Base-by-base conservation (phyloP, 2,329 filamentous ascomycete genomes). In the Reticulascus tulasneorum region DNA sequence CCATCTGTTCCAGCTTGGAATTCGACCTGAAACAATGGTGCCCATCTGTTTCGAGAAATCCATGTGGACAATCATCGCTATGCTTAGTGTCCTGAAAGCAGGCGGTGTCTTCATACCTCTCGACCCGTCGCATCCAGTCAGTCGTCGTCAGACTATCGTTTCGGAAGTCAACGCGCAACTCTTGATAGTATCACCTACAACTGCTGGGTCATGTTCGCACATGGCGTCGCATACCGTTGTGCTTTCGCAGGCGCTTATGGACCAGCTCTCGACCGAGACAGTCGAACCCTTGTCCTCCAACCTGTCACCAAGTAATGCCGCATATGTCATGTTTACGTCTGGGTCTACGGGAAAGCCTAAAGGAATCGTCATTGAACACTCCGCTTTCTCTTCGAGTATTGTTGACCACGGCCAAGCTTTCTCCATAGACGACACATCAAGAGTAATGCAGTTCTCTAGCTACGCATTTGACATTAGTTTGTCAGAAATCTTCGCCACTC, bases 21-120 rank as follows among this genome's bases (percentile, higher is more conserved):
- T 67, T 7, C 37, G 44, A 0, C 48, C 48, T 0, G 60, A 60
- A 19, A 42, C 41, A 3, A 23, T 61, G 1, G 51, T 64, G 5
- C 57, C 59, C 1, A 35, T 64, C 23, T 45, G 36, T 18, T 51
- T 53, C 18, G 42, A 47, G 16, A 56, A 56, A 42, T 50, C 38
- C 8, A 16, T 31, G 13, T 47, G 38, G 43, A 42, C 44, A 12
- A 8, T 44, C 2, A 40, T 54, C 1, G 40, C 47, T 2, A 43
- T 51, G 22, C 18, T 55, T 12, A 53, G 38, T 7, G 37, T 56
- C 9, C 35, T 55, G 8, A 50, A 55, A 34, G 44, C 50, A 6
- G 56, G 54, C 5, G 53, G 44, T 10, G 50, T 39, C 18, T 42
- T 48, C 28, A 42, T 58, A 4, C 48, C 36, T 15, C 31, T 50